Evolutionary conservation across 2,329 filamentous ascomycete genomes (phyloP).

Genomic region (Chaetomium olivaceum): DNA sequence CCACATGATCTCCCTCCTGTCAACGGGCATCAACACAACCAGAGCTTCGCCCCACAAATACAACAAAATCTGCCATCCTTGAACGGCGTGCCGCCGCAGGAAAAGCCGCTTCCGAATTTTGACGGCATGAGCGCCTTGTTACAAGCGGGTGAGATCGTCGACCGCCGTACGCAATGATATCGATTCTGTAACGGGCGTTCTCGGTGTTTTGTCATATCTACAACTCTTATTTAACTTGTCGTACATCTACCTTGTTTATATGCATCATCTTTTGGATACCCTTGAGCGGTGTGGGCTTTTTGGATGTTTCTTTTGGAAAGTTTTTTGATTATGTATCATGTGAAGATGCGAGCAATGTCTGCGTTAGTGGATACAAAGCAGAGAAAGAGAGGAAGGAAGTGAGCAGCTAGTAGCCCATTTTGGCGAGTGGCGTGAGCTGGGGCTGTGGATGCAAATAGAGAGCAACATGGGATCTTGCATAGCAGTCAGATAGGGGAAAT

Average conservation of each 20-base stretch:
- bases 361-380: neutral
- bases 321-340: neutral
- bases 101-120: constrained; percentile 41
- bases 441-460: neutral
- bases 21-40: constrained; percentile 7
- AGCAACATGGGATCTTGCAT: neutral
- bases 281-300: neutral
- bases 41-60: constrained; percentile 10
- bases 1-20: constrained; percentile 16
- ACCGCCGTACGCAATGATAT: constrained; percentile 41
- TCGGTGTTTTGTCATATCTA: neutral
- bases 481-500: neutral
- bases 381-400: neutral
- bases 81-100: constrained; percentile 18
- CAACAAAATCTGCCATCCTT: neutral
- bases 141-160: constrained; percentile 60
- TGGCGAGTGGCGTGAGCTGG: neutral
- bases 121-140: constrained; percentile 62
- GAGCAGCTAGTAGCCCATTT: neutral
- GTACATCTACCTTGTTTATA: neutral
- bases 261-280: constrained; percentile 7
- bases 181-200: neutral
- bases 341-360: neutral
- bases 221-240: neutral
- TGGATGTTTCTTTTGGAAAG: neutral